Evolutionary conservation across 2,329 filamentous ascomycete species (phyloP).

Genomic region (Fusarium sp.): DNA sequence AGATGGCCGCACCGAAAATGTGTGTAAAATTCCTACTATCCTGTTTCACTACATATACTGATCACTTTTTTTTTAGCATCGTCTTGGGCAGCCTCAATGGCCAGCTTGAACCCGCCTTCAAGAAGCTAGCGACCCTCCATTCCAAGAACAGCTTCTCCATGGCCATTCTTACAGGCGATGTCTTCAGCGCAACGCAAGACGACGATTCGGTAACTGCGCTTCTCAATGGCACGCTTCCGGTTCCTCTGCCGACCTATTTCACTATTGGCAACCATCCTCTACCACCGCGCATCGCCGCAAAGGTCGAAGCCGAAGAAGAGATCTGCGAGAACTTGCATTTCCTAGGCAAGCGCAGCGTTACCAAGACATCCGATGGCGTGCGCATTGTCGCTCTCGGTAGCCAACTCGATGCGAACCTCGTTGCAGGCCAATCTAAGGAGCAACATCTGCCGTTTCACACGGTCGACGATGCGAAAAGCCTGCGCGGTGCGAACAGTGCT

Average conservation of each 20-base stretch:
- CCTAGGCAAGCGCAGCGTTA: conserved; percentile 85
- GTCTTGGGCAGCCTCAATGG: conserved; percentile 88
- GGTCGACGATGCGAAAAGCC: conserved; percentile 76
- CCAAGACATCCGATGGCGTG: conserved; percentile 90
- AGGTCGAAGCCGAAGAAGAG: conserved; percentile 76
- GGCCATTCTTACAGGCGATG: conserved; percentile 83
- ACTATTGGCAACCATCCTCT: conserved; percentile 80
- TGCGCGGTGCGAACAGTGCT: conserved; percentile 79
- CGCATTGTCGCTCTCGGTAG: conserved; percentile 90
- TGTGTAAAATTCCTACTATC: conserved; percentile 43
- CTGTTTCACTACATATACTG: conserved; percentile 2
- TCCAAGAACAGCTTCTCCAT: conserved; percentile 89
- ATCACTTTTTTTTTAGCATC: conserved; percentile 62
- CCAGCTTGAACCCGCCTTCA: conserved; percentile 78
- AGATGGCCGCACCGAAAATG: conserved; percentile 63
- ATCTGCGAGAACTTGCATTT: conserved; percentile 93
- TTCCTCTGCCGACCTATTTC: conserved; percentile 92
- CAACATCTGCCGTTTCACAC: conserved; percentile 83
- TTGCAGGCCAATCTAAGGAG: conserved; percentile 73
- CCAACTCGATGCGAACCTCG: conserved; percentile 68
- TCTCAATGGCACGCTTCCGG: conserved; percentile 74
- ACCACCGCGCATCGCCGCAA: conserved; percentile 75
- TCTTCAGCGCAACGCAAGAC: conserved; percentile 75
- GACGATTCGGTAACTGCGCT: conserved; percentile 70
- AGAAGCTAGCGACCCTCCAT: conserved; percentile 83